These are phyloP conservation scores for Chrysoporthe cubensis DNA, from an alignment of 2,329 filamentous ascomycete genomes.

Conservation along the genomic window DNA sequence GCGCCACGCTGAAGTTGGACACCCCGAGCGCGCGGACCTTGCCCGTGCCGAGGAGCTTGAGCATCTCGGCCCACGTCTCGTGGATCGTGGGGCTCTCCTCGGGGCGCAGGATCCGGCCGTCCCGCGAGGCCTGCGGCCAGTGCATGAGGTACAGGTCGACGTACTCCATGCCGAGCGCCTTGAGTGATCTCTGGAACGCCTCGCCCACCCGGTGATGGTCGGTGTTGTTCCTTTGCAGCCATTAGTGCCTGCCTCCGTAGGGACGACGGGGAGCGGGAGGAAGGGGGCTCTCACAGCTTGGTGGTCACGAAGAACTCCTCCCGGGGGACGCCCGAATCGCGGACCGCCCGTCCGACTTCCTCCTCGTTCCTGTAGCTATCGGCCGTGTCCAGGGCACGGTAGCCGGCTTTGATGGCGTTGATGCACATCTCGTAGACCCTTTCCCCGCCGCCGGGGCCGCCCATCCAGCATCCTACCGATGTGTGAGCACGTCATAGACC, in stretches of 20 bases:
- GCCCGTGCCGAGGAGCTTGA: conserved; percentile 54
- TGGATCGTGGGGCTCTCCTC: conserved; percentile 22
- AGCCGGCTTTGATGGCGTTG: conserved; percentile 37
- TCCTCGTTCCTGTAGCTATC: conserved; percentile 36
- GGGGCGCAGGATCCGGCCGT: conserved; percentile 10
- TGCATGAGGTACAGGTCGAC: conserved; percentile 59
- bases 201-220: conserved; percentile 37
- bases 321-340: conserved; percentile 39
- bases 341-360: conserved; percentile 39
- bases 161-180: conserved; percentile 56
- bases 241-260: conserved; percentile 16
- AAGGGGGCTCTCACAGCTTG: conserved; percentile 34
- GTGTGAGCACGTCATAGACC: background rate
- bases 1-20: conserved; percentile 69
- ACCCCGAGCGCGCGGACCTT: conserved; percentile 70
- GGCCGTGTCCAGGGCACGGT: conserved; percentile 39
- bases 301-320: conserved; percentile 40
- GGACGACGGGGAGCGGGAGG: background rate
- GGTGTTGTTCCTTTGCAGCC: conserved; percentile 22
- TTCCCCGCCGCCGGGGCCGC: conserved; percentile 14
- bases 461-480: conserved; percentile 25
- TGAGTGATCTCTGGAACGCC: conserved; percentile 37
- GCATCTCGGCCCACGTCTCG: conserved; percentile 28
- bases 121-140: conserved; percentile 24
- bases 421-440: conserved; percentile 30